Percentiles rank a stretch among this genome's conserved stretches.
Evolutionary conservation across 306 rosid species (phyloP).

Genomic region (Prosopis cineraria): DNA sequence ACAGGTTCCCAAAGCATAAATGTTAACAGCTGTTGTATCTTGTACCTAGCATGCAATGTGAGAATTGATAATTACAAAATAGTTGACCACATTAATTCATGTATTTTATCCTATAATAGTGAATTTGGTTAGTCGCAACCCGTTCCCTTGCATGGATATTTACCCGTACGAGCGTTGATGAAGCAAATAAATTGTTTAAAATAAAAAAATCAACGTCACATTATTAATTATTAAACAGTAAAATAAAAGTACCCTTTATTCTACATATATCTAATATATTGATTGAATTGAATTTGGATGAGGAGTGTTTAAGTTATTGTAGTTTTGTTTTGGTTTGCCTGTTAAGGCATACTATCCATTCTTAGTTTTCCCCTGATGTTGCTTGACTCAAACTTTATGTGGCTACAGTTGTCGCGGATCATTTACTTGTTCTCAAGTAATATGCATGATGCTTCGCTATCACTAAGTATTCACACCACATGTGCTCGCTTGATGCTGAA

Average conservation of each 20-base stretch:
- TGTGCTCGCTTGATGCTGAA: slow-evolving; percentile 99
- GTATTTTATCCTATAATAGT: not conserved
- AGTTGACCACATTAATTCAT: not conserved
- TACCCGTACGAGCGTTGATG: not conserved
- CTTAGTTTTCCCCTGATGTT: not conserved
- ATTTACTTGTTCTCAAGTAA: slow-evolving; percentile 97
- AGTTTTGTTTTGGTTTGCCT: not conserved
- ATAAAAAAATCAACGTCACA: not conserved
- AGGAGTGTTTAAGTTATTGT: not conserved
- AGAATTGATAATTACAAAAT: not conserved
- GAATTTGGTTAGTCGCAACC: not conserved
- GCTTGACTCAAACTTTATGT: slow-evolving; percentile 33
- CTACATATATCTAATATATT: not conserved
- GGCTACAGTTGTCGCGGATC: slow-evolving; percentile 90
- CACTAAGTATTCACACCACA: slow-evolving; percentile 96
- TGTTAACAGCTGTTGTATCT: not conserved
- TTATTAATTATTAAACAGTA: not conserved
- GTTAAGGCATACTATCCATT: not conserved
- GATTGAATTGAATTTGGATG: not conserved
- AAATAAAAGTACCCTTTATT: not conserved
- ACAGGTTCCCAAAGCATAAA: not conserved
- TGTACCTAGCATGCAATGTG: not conserved
- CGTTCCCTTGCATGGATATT: not conserved
- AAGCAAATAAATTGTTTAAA: not conserved
- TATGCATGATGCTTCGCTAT: slow-evolving; percentile 97